A percentile compares a stretch with the other conserved stretches of the same genome.
Conservation (phyloP, 2,329 filamentous ascomycete species). For the Nigrospora osmanthi region DNA sequence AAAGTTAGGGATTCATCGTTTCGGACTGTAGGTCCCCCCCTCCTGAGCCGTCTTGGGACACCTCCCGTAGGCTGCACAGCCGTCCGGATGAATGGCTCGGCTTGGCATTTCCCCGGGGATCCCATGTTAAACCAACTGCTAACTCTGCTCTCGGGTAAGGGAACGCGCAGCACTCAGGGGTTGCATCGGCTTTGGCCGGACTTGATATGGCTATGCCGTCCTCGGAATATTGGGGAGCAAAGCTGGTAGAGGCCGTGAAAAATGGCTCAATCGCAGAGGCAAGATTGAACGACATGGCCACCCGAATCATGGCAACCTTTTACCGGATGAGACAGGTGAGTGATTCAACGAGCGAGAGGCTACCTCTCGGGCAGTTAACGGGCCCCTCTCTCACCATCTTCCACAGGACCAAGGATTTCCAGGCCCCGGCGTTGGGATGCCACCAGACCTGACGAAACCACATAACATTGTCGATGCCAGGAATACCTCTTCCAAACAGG, state of each 20-base stretch:
- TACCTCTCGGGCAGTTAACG: no score
- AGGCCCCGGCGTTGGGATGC: conserved; percentile 42
- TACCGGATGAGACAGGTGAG: conserved; percentile 35
- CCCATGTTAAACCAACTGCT: no score
- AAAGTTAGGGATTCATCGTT: conserved; percentile 37
- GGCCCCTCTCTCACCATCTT: not conserved
- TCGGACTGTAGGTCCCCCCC: conserved; percentile 32
- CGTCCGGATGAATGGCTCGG: no score
- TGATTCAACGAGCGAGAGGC: not conserved
- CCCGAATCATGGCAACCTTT: conserved; percentile 41
- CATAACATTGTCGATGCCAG: conserved; percentile 48
- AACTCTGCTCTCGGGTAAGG: conserved; percentile 10
- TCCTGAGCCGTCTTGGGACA: no score
- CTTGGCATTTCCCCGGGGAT: no score
- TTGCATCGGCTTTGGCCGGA: conserved; percentile 43
- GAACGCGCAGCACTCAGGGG: conserved; percentile 48
- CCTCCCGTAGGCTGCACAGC: no score
- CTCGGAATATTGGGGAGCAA: conserved; percentile 26
- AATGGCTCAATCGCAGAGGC: conserved; percentile 50
- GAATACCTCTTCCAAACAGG: conserved; percentile 32
- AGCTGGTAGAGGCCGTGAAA: conserved; percentile 49
- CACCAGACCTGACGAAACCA: conserved; percentile 35
- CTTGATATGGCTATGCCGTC: conserved; percentile 32
- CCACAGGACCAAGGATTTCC: conserved; percentile 38
- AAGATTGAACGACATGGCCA: conserved; percentile 56